Evolutionary conservation across 2,329 filamentous ascomycete genomes (phyloP), one percentile per base, ranked within the genome.

Genomic region (Plectosphaerella sp.): DNA sequence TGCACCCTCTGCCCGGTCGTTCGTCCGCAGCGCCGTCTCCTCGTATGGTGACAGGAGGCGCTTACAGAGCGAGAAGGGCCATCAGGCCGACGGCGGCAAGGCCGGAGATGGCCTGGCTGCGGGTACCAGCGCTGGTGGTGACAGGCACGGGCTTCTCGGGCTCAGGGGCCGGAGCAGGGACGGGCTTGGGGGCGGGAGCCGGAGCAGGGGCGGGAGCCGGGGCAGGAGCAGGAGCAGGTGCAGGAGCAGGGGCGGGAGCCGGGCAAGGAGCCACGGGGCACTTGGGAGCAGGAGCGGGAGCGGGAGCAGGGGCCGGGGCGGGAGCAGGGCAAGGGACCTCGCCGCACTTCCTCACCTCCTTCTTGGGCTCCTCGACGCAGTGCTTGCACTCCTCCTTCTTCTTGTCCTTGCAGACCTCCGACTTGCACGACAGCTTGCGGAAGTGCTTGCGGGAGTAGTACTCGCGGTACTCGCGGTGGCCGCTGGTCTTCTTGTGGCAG

Each of bases 1-100:
- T 12, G 28, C 11, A 12, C 8, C 28, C 28, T 33, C 28, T 33
- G 22, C 22, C 5, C 22, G 22, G 22, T 33, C 8, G 8, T 33
- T 12, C 28, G 8, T 33, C 28, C 11, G 28, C 28, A 12, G 28
- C 28, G 6, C 16, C 37, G 14, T 41, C 18, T 4, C 18, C 7
- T 20, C 10, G 18, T 11, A 18, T 20, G 16, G 6, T 18, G 41
- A 22, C 22, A 22, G 22, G 18, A 18, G 15, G 5, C 18, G 39
- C 53, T 47, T 52, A 57, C 47, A 57, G 36, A 35, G 50, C 47
- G 18, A 28, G 47, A 20, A 50, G 16, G 49, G 39, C 55, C 7
- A 45, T 16, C 16, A 49, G 35, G 4, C 51, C 47, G 20, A 46
- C 20, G 28, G 45, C 46, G 6, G 24, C 45, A 15, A 55, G 53